Evolutionary conservation across 2,329 filamentous ascomycete genomes (phyloP).

Genomic region (Fusarium scirpi): DNA sequence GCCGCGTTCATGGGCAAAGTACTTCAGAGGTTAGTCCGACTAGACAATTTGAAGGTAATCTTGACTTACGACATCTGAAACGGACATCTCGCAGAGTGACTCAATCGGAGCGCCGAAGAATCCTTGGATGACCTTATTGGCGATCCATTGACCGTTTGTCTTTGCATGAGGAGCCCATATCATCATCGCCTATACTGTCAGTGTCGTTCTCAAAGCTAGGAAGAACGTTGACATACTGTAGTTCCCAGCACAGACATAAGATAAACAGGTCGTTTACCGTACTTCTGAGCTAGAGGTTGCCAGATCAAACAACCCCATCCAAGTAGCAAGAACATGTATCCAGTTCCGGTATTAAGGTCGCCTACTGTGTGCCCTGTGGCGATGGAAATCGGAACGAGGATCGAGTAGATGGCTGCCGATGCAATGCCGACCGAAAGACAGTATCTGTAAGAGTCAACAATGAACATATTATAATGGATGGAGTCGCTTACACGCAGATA

Average conservation of each 20-base stretch:
- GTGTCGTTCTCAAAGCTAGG: no score
- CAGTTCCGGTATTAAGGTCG: neutral
- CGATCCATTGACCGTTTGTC: slow-evolving; percentile 55
- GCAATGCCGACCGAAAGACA: neutral
- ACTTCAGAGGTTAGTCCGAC: slow-evolving; percentile 11
- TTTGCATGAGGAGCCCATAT: neutral
- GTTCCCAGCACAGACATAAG: neutral
- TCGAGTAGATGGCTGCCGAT: neutral
- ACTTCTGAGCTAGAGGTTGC: slow-evolving; percentile 1
- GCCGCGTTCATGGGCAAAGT: slow-evolving; percentile 57
- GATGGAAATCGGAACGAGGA: neutral
- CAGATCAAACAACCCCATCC: slow-evolving; percentile 7
- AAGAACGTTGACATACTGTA: neutral
- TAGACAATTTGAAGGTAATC: accelerated
- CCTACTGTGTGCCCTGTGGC: neutral
- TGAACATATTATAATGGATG: no score
- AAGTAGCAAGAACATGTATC: slow-evolving; percentile 9
- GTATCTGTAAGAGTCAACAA: neutral
- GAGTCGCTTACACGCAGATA: neutral
- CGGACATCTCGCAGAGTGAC: slow-evolving; percentile 58
- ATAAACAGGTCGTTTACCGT: slow-evolving; percentile 3
- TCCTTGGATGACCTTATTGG: slow-evolving; percentile 57
- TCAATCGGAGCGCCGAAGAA: slow-evolving; percentile 60
- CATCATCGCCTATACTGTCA: neutral
- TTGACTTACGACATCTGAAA: slow-evolving; percentile 54